Conservation (phyloP, 495 filamentous ascomycete genomes). For the Annulohypoxylon bovei region DNA sequence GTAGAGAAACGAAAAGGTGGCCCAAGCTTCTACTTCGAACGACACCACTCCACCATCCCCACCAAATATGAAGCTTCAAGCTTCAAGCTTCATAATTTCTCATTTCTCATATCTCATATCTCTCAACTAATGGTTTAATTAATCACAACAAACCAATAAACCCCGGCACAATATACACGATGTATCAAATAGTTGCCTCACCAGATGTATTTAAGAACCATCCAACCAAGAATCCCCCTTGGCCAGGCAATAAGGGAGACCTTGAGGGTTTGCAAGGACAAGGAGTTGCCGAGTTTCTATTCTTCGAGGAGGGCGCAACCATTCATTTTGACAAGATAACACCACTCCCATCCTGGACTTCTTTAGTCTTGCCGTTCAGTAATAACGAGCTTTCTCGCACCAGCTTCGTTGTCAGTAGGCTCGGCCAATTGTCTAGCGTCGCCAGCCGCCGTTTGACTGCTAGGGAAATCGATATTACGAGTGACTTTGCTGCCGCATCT, state of each 20-base stretch:
- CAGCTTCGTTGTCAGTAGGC: not conserved
- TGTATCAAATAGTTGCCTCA: not conserved
- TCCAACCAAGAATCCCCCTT: constrained; percentile 22
- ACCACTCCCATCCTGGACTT: constrained; percentile 14
- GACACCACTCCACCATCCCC: not conserved
- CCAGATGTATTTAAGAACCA: not conserved
- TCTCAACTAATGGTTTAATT: too few relatives aligned
- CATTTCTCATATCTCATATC: too few relatives aligned
- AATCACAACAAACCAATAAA: too few relatives aligned
- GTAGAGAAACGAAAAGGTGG: constrained; percentile 15
- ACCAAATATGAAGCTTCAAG: not conserved
- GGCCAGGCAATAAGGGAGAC: constrained; percentile 16
- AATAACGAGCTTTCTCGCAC: not conserved
- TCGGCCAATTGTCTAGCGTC: not conserved
- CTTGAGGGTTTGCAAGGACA: constrained; percentile 2
- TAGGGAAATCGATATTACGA: constrained; percentile 27
- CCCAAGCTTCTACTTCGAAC: not conserved
- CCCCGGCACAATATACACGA: too few relatives aligned
- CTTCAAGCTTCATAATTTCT: not conserved
- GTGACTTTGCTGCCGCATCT: constrained; percentile 14
- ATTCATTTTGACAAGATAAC: constrained; percentile 41
- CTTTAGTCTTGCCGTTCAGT: not conserved
- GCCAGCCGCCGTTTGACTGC: constrained; percentile 32
- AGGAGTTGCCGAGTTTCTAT: constrained; percentile 27
- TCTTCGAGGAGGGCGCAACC: constrained; percentile 39